phyloP scores from a whole-genome alignment of 768 basidiomycete species.

The Erythrobasidium yunnanense region DNA sequence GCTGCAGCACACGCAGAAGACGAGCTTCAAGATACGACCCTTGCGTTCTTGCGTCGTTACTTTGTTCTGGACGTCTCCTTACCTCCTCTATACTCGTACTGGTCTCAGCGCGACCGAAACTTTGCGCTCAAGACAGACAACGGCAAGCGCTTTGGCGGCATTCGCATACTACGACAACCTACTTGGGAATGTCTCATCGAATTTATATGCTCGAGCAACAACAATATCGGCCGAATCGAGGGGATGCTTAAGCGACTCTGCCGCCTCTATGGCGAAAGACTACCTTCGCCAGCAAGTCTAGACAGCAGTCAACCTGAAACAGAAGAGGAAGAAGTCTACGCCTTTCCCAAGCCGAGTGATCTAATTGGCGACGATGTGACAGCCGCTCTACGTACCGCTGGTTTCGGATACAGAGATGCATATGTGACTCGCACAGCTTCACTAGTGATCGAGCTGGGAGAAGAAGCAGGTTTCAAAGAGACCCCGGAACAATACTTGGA shows the following conservation, averaged over 20 bases:
- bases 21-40: slow-evolving; percentile 53
- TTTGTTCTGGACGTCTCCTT: slow-evolving; percentile 77
- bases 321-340: slow-evolving; percentile 48
- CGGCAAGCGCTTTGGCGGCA: slow-evolving; percentile 57
- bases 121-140: slow-evolving; percentile 47
- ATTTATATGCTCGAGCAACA: slow-evolving; percentile 96
- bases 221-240: slow-evolving; percentile 87
- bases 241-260: slow-evolving; percentile 82
- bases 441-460: slow-evolving; percentile 52
- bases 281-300: slow-evolving; percentile 44
- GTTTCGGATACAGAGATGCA: slow-evolving; percentile 89
- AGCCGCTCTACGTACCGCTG: slow-evolving; percentile 60
- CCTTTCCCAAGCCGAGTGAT: slow-evolving; percentile 69
- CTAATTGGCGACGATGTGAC: slow-evolving; percentile 55
- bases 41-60: slow-evolving; percentile 69
- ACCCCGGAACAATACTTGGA: slow-evolving; percentile 30
- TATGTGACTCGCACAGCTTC: slow-evolving; percentile 75
- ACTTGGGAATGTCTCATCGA: slow-evolving; percentile 92
- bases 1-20: slow-evolving; percentile 39
- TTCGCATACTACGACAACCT: slow-evolving; percentile 78
- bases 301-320: not conserved
- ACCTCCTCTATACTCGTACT: slow-evolving; percentile 58
- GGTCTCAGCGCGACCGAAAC: slow-evolving; percentile 62
- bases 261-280: slow-evolving; percentile 58
- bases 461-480: not conserved